phyloP scores from a whole-genome alignment of 768 basidiomycete genomes.

The Boletellus ananas region DNA sequence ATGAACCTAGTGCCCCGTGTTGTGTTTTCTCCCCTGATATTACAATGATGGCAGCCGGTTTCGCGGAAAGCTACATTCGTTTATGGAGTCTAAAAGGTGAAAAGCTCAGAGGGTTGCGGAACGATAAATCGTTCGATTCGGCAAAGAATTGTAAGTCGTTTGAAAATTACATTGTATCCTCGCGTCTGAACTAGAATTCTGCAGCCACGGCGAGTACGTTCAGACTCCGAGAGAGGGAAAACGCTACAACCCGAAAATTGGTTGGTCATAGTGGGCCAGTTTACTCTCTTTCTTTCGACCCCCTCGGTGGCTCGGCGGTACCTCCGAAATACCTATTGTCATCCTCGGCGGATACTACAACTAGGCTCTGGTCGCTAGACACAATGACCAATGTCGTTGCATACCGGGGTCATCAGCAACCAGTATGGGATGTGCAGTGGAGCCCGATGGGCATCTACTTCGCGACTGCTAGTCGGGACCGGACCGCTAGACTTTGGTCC shows the following conservation, averaged over 20 bases:
- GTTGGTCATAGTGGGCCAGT: constrained; percentile 97
- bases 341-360: constrained; percentile 86
- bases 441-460: constrained; percentile 98
- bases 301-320: constrained; percentile 78
- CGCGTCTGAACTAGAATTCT: constrained; percentile 5
- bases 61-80: constrained; percentile 91
- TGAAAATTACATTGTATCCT: background rate
- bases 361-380: constrained; percentile 92
- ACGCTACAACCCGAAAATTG: constrained; percentile 82
- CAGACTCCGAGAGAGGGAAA: constrained; percentile 75
- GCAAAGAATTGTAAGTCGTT: constrained; percentile 63
- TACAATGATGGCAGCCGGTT: constrained; percentile 90
- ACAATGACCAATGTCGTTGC: constrained; percentile 92
- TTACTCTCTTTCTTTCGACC: constrained; percentile 92
- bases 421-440: constrained; percentile 99
- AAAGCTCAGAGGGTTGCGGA: constrained; percentile 70
- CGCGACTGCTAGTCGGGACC: constrained; percentile 89
- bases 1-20: constrained; percentile 63
- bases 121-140: constrained; percentile 64
- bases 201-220: constrained; percentile 45
- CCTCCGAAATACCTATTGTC: constrained; percentile 88
- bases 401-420: constrained; percentile 94
- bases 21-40: constrained; percentile 88
- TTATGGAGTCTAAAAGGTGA: constrained; percentile 95
- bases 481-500: constrained; percentile 94